Conservation (phyloP, 108 stramenopile species). For the Pseudonitzschia delicatissima region DNA sequence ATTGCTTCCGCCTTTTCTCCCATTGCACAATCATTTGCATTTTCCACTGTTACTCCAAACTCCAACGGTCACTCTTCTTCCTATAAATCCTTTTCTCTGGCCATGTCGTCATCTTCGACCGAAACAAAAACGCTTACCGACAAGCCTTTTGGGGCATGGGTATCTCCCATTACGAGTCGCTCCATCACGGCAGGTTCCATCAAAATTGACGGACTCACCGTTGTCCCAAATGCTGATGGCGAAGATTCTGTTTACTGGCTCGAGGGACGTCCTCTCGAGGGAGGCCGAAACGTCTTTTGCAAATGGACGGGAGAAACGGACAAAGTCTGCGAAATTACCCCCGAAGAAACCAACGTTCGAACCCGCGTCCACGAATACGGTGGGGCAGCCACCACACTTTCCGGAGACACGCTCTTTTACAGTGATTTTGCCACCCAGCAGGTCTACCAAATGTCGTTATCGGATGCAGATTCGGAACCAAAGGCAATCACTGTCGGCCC, state of each 20-base stretch:
- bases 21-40: background rate
- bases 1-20: background rate
- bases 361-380: constrained; percentile 81
- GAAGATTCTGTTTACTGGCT: constrained; percentile 45
- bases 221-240: background rate
- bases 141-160: constrained; percentile 63
- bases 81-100: background rate
- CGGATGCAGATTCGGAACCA: constrained; percentile 11
- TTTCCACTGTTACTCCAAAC: background rate
- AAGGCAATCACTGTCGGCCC: constrained; percentile 6
- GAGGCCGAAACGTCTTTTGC: constrained; percentile 59
- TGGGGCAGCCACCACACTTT: constrained; percentile 59
- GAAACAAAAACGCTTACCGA: no score
- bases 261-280: constrained; percentile 64
- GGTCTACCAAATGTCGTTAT: constrained; percentile 13
- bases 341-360: constrained; percentile 51
- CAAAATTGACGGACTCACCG: constrained; percentile 32
- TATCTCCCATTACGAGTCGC: constrained; percentile 58
- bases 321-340: constrained; percentile 36
- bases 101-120: background rate
- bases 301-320: constrained; percentile 14
- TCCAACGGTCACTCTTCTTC: background rate
- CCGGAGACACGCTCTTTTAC: constrained; percentile 38
- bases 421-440: constrained; percentile 62
- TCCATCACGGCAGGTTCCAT: constrained; percentile 61